Base-by-base conservation (phyloP, 73 alveolate species). In the Paramecium pentaurelia region DNA sequence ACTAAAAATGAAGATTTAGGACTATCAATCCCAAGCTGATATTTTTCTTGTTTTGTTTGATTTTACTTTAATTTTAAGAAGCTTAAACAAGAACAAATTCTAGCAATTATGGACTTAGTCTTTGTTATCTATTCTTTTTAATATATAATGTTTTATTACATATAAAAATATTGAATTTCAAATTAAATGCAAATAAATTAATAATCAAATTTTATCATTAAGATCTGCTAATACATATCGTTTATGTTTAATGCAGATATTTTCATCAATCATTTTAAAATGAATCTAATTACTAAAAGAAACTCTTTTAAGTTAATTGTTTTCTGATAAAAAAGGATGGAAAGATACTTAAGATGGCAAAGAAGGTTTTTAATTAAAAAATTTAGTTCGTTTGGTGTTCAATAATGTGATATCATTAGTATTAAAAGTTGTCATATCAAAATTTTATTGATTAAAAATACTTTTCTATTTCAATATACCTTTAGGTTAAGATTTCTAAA, bases 1-100 rank as follows among this genome's bases (percentile, higher is more conserved):
- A 73, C 87, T 20, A 34, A 14, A 73, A 16, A 34, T 18, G 34
- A 73, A 6, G 60, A 4, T 18, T 73, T 73, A 3, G 64, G 87
- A 73, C 87, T 73, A 73, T 34, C 87, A 16, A 73, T 73, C 32
- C 64, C 87, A 20, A 73, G 44, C 12, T 73, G 28, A 73, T 73
- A 73, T 20, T 32, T 60, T 12, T 60, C 11, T 9, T 34, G 27
- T 60, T 25, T 4, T 10, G 25, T 60, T 27, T 25, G 1, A 4
- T 25, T 22, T 11, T 60, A 12, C 6, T 25, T 60, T 60, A 3
- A 30, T 11, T 60, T 60, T 60, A 60, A 60, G 27, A 60, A 60
- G 27, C 44, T 34, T 18, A 22, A 22, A 22, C 25, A 22, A 22
- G 2, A 30, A 9, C 49, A 60, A 27, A 60, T 60, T 60, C 83